Evolutionary conservation across 345 rosid species (phyloP), one percentile per base, ranked within the genome.

Genomic region (Raphanus sativus): DNA sequence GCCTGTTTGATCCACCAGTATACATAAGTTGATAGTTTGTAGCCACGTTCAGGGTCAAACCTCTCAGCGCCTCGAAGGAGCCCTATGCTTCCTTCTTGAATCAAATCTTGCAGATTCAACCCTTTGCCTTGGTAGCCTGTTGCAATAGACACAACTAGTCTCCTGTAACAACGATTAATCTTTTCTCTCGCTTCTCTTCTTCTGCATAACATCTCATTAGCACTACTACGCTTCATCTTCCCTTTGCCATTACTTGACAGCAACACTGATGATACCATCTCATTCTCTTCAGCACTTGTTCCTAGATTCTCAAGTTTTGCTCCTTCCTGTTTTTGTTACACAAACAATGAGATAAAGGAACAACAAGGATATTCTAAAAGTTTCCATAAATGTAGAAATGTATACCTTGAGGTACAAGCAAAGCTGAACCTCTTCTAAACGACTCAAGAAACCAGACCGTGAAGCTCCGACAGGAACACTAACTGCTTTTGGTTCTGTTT

Each of bases 1-100:
- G 91, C 89, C 30, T 87, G 87, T 81, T 79, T 88, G 74, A 88
- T 86, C 91, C 91, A 86, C 89, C 89, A 85, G 80, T 86, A 86
- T 65, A 75, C 88, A 66, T 86, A 88, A 38, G 91, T 88, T 4
- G 91, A 88, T 56, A 86, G 82, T 75, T 88, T 88, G 70, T 77
- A 85, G 7, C 91, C 88, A 69, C 84, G 66, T 63, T 77, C 79
- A 0, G 89, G 87, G 82, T 88, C 86, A 70, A 86, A 88, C 68
- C 81, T 85, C 83, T 80, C 86, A 32, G 88, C 89, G 4, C 89
- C 91, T 59, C 82, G 69, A 69, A 87, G 82, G 0, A 87, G 87
- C 2, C 91, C 91, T 7, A 87, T 84, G 72, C 84, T 87, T 55
- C 91, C 91, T 76, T 84, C 87, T 71, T 87, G 91, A 83, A 87